Base-by-base conservation (phyloP, 192 early-diverging fungal species). In the Jimgerdemannia flammicorona region DNA sequence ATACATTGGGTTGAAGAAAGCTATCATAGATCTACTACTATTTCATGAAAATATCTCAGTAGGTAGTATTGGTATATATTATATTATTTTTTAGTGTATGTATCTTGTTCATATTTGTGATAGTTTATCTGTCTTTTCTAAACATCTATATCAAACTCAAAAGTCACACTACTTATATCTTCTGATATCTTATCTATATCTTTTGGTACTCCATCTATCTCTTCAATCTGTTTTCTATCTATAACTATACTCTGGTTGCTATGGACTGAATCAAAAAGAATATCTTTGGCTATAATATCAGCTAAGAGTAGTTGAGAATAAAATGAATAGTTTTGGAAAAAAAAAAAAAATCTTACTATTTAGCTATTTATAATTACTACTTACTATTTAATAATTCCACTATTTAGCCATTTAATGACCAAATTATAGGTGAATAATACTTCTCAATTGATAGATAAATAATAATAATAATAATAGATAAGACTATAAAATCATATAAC, bases 181-280 rank as follows among this genome's bases (percentile, higher is more conserved):
- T 59, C 49, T 59, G 49, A 2, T 2, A 14, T 2, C 14, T 2
- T 42, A 91, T 90, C 8, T 94, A 88, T 80, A 87, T 91, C 76
- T 93, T 93, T 86, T 92, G 91, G 92, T 86, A 90, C 75, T 90
- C 89, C 4, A 91, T 88, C 8, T 92, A 91, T 75, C 74, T 93
- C 42, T 89, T 85, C 76, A 91, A 92, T 84, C 87, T 97, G 67
- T 97, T 96, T 79, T 93, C 94, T 44, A 80, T 92, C 72, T 89
- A 95, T 75, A 98, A 97, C 86, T 79, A 87, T 43, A 80, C 88
- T 64, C 86, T 95, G 72, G 97, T 98, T 65, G 86, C 90, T 3
- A 92, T 91, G 49, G 97, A 98, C 84, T 98, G 97, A 95, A 83
- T 89, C 78, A 98, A 97, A 85, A 92, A 93, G 75, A 93, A 84